Conservation (phyloP, 495 filamentous ascomycete species). For the Penicillium canescens region DNA sequence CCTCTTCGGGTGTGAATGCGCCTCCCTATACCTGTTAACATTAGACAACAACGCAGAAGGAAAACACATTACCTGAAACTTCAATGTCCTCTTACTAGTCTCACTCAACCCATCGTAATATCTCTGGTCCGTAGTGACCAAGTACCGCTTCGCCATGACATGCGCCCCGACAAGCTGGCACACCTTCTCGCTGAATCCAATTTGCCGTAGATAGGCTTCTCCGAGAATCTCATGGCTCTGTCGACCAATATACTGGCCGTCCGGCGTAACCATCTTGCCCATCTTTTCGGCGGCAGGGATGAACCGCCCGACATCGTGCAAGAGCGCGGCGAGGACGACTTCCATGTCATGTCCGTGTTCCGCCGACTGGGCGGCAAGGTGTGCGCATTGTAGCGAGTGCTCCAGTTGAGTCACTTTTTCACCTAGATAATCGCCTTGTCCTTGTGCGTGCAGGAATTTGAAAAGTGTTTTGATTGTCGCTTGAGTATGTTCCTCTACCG, state of each 20-base stretch:
- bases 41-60: neutral
- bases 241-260: constrained; percentile 34
- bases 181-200: constrained; percentile 42
- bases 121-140: constrained; percentile 35
- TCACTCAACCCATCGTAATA: constrained; percentile 41
- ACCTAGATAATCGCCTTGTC: constrained; percentile 33
- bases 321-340: constrained; percentile 36
- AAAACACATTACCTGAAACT: constrained; percentile 28
- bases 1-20: constrained; percentile 29
- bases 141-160: constrained; percentile 45
- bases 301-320: constrained; percentile 48
- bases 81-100: constrained; percentile 37
- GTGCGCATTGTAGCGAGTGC: constrained; percentile 45
- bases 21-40: constrained; percentile 23
- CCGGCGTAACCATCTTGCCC: constrained; percentile 17
- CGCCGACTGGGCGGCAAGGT: constrained; percentile 27
- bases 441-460: constrained; percentile 24
- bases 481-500: constrained; percentile 11
- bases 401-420: constrained; percentile 43
- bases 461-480: constrained; percentile 23
- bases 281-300: constrained; percentile 32
- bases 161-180: constrained; percentile 38
- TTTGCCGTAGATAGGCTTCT: constrained; percentile 33
- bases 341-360: constrained; percentile 28
- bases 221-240: constrained; percentile 40